These are phyloP conservation scores for Aspergillus phoenicis DNA, from an alignment of 2,329 filamentous ascomycete species.

Conservation along the genomic window DNA sequence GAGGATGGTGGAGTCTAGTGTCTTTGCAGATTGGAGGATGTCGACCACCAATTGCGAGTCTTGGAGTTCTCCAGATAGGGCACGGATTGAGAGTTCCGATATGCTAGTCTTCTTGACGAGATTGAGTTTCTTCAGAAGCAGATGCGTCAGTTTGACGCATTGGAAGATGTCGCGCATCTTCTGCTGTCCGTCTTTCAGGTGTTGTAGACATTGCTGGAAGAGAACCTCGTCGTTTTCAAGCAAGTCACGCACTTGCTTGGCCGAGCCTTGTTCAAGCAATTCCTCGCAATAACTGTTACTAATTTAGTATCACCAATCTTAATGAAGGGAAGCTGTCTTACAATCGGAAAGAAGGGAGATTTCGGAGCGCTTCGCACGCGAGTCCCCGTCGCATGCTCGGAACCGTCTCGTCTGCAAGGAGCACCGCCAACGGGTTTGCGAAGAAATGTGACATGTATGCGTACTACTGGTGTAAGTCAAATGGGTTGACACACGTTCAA, in stretches of 20 bases:
- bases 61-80: conserved; percentile 55
- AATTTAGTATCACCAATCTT: conserved; percentile 18
- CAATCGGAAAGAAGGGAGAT: conserved; percentile 58
- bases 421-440: conserved; percentile 58
- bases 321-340: conserved; percentile 25
- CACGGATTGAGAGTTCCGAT: conserved; percentile 43
- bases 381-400: conserved; percentile 38
- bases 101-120: conserved; percentile 33
- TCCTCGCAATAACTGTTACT: conserved; percentile 43
- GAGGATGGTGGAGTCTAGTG: conserved; percentile 55
- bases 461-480: conserved; percentile 50
- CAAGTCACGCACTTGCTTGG: conserved; percentile 44
- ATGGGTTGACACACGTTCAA: not conserved
- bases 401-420: conserved; percentile 42
- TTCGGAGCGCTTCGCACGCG: conserved; percentile 59
- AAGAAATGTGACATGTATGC: conserved; percentile 67
- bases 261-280: conserved; percentile 42
- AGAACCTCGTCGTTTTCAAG: conserved; percentile 55
- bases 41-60: conserved; percentile 56
- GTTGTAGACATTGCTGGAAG: conserved; percentile 42
- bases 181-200: conserved; percentile 44
- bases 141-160: conserved; percentile 32
- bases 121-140: conserved; percentile 33
- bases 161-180: conserved; percentile 43
- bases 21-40: conserved; percentile 55